Conservation (phyloP, 352 stramenopile genomes). For the Pythium guiyangense region DNA sequence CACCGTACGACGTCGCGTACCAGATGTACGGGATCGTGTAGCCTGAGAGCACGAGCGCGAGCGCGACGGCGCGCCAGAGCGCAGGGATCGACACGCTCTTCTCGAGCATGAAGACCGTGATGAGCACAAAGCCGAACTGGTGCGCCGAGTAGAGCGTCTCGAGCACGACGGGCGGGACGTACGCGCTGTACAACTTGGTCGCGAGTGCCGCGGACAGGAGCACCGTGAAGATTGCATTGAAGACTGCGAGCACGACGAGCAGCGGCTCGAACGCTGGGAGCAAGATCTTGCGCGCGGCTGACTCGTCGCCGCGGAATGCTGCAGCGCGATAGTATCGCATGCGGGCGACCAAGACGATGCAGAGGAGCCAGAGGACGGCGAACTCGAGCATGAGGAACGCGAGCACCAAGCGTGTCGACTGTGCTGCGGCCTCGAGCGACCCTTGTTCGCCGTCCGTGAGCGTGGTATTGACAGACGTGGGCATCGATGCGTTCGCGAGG, state of each 20-base stretch:
- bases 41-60: slow-evolving; percentile 21
- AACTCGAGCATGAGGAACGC: slow-evolving; percentile 8
- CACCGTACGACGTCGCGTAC: slow-evolving; percentile 13
- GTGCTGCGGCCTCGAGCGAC: background rate
- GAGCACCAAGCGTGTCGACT: background rate
- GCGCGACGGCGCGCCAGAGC: slow-evolving; percentile 21
- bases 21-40: slow-evolving; percentile 23
- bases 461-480: too few species aligned
- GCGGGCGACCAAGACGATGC: slow-evolving; percentile 24
- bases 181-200: slow-evolving; percentile 15
- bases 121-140: slow-evolving; percentile 29
- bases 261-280: slow-evolving; percentile 40
- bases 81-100: slow-evolving; percentile 41
- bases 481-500: too few species aligned
- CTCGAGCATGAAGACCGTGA: slow-evolving; percentile 35
- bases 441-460: too few species aligned
- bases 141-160: slow-evolving; percentile 27
- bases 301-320: slow-evolving; percentile 19
- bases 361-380: slow-evolving; percentile 33
- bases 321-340: slow-evolving; percentile 26
- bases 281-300: slow-evolving; percentile 33
- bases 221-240: slow-evolving; percentile 25
- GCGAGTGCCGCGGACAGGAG: slow-evolving; percentile 19
- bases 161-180: slow-evolving; percentile 12
- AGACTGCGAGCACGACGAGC: slow-evolving; percentile 19